Evolutionary conservation across 805 yeast genomes (phyloP), one percentile per base, ranked within the genome.

Genomic region (Zygosaccharomyces lentus): DNA sequence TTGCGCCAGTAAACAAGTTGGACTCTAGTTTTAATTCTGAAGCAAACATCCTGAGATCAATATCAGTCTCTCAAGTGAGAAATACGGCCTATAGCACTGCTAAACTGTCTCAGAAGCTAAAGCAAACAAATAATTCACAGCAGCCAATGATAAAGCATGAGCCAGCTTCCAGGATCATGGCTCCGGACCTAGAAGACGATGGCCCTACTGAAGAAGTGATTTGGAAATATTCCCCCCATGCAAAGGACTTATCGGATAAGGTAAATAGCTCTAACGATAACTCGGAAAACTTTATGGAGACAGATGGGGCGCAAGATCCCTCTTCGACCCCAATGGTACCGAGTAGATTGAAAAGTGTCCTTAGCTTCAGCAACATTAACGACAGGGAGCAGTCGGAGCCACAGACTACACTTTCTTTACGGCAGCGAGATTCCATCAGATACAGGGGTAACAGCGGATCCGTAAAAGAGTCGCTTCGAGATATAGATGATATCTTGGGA

Each of bases 301-400:
- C 37, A 16, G 46, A 40, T 3, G 43, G 26, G 10, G 42, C 36
- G 2, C 58, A 57, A 25, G 55, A 55, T 21, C 59, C 61, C 7
- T 57, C 65, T 8, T 64, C 68, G 1, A 64, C 67, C 2, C 67
- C 68, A 9, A 45, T 57, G 25, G 53, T 62, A 9, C 58, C 62
- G 4, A 53, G 49, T 9, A 54, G 53, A 32, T 55, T 58, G 41
- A 59, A 55, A 38, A 52, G 55, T 27, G 53, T 64, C 1, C 43
- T 65, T 3, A 57, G 52, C 39, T 58, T 64, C 27, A 47, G 52
- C 2, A 57, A 61, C 39, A 57, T 59, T 4, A 50, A 52, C 29
- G 54, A 48, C 10, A 42, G 41, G 2, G 47, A 50, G 16, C 43
- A 30, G 10, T 23, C 29, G 13, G 48, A 48, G 24, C 39, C 41